Conservation (phyloP, 2,329 filamentous ascomycete species). For the Cytospora piceae region DNA sequence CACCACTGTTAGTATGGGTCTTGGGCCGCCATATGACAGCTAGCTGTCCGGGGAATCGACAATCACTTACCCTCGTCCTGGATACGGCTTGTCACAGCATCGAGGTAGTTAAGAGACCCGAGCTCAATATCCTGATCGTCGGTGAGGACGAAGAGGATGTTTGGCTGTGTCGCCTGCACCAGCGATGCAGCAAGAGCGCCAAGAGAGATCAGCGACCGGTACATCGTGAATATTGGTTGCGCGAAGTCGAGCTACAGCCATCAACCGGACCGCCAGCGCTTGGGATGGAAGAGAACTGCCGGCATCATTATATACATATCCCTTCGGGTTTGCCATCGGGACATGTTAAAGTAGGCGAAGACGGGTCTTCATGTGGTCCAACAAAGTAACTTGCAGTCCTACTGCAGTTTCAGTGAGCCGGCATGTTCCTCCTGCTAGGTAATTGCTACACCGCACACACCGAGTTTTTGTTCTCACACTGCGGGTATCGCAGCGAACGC, state of each 20-base stretch:
- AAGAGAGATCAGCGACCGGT: slow-evolving; percentile 20
- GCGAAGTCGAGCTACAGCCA: neutral
- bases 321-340: no score
- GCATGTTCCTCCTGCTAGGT: neutral
- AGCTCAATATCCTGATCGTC: slow-evolving; percentile 31
- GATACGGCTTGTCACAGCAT: slow-evolving; percentile 22
- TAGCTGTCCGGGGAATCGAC: neutral
- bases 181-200: slow-evolving; percentile 25
- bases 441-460: neutral
- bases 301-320: neutral
- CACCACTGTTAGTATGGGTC: neutral
- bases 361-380: neutral
- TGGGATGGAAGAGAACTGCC: neutral
- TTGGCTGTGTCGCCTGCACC: slow-evolving; percentile 28
- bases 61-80: slow-evolving; percentile 20
- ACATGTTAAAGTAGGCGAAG: no score
- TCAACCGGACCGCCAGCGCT: neutral
- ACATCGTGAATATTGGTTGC: slow-evolving; percentile 16
- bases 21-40: neutral
- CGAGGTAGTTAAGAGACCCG: slow-evolving; percentile 24
- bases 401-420: neutral
- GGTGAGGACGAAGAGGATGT: slow-evolving; percentile 28
- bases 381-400: neutral
- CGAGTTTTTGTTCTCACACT: neutral
- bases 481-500: slow-evolving; percentile 1